These are phyloP conservation scores for Solanum infundibuliforme DNA, from an alignment of 257 asterid genomes.

Conservation along the genomic window DNA sequence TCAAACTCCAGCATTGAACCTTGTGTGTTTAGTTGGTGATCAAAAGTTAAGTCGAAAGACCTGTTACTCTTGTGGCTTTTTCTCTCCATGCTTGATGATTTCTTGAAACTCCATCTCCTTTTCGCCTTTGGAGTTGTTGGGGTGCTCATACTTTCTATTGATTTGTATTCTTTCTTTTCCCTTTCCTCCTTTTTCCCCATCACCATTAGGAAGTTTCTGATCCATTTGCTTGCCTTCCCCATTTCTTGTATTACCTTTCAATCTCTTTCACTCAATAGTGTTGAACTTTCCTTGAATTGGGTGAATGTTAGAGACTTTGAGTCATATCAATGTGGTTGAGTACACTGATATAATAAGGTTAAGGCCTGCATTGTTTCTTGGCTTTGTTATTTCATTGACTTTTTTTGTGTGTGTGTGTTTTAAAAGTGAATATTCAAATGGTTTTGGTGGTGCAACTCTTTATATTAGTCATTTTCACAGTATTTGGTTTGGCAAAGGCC, in stretches of 20 bases:
- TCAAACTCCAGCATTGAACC: conserved; percentile 19
- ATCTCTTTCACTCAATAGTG: background rate
- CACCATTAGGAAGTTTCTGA: conserved; percentile 47
- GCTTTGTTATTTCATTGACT: background rate
- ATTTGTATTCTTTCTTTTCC: conserved; percentile 22
- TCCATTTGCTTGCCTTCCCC: conserved; percentile 75
- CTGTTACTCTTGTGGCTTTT: conserved; percentile 12
- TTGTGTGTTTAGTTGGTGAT: conserved; percentile 14
- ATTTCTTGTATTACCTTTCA: conserved; percentile 10
- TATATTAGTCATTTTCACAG: background rate
- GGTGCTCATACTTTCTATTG: conserved; percentile 10
- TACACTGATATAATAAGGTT: background rate
- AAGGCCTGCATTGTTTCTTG: background rate
- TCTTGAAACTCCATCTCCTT: conserved; percentile 71
- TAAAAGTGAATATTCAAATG: background rate
- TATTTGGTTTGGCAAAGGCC: conserved; percentile 20
- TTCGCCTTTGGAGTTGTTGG: conserved; percentile 25
- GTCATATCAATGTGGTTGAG: background rate
- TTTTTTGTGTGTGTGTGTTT: background rate
- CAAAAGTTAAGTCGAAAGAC: conserved; percentile 36
- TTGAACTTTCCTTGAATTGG: background rate
- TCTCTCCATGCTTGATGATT: conserved; percentile 20
- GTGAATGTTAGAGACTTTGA: background rate
- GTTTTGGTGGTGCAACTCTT: background rate
- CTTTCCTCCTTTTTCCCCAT: conserved; percentile 47